phyloP scores from a whole-genome alignment of 306 rosid genomes.

The Morella rubra region DNA sequence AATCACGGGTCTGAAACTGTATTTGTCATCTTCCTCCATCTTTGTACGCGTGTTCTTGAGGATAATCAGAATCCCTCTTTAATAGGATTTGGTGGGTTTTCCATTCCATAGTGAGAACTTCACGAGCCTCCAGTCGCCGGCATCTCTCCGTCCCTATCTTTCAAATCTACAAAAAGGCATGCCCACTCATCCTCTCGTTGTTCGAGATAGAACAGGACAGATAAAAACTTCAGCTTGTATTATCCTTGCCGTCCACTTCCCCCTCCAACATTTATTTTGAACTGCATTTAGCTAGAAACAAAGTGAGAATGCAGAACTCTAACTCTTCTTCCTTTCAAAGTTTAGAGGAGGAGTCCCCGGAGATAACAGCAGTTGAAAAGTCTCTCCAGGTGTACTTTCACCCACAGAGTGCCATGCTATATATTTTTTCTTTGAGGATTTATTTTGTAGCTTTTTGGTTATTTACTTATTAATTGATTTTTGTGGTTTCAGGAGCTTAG shows the following conservation, averaged over 20 bases:
- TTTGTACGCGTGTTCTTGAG: background rate
- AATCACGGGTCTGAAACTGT: slow-evolving; percentile 70
- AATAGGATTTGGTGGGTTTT: slow-evolving; percentile 32
- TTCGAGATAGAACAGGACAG: slow-evolving; percentile 15
- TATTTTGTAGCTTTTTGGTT: background rate
- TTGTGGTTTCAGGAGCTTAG: slow-evolving; percentile 56
- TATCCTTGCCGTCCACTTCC: slow-evolving; percentile 14
- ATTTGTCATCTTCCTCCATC: slow-evolving; percentile 49
- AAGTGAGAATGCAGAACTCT: slow-evolving; percentile 41
- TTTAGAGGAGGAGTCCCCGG: slow-evolving; percentile 34
- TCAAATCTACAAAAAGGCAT: slow-evolving; percentile 1
- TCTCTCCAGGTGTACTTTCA: slow-evolving; percentile 66
- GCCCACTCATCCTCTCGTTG: slow-evolving; percentile 8
- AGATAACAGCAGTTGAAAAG: slow-evolving; percentile 42
- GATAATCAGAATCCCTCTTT: slow-evolving; percentile 18
- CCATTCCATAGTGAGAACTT: background rate
- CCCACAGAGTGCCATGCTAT: slow-evolving; percentile 2
- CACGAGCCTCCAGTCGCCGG: slow-evolving; percentile 33
- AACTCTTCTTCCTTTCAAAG: slow-evolving; percentile 35
- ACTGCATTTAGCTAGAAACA: slow-evolving; percentile 1
- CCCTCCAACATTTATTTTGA: slow-evolving; percentile 13
- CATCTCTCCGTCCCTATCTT: slow-evolving; percentile 14
- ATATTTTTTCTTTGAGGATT: background rate
- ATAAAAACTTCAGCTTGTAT: slow-evolving; percentile 12
- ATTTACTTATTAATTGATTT: background rate